Evolutionary conservation across 192 early-diverging fungal species (phyloP).

Genomic region (Backusella tuberculispora): DNA sequence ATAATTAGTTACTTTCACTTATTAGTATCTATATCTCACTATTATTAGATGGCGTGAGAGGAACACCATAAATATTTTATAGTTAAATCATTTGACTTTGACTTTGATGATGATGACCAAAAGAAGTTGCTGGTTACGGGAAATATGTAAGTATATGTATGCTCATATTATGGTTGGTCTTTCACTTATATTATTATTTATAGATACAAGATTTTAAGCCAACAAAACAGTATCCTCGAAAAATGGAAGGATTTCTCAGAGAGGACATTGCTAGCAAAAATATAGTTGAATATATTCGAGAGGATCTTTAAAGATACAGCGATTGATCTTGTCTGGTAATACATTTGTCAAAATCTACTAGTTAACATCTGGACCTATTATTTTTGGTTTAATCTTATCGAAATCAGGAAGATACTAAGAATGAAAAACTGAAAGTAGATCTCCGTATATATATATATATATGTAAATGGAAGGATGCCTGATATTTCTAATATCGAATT

Average conservation of each 20-base stretch:
- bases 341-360: neutral
- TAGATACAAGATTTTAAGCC: no score
- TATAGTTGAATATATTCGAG: neutral
- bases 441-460: neutral
- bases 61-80: no score
- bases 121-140: no score
- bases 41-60: no score
- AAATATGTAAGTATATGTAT: no score
- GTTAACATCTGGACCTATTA: neutral
- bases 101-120: no score
- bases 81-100: no score
- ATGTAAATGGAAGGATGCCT: neutral
- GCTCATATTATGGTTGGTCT: no score
- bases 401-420: neutral
- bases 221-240: neutral
- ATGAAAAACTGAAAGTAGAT: neutral
- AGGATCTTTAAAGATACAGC: neutral
- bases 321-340: neutral
- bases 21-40: no score
- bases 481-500: neutral
- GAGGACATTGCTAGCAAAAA: neutral
- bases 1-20: no score
- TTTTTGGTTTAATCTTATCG: neutral
- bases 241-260: neutral
- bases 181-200: no score